Conservation (phyloP, 768 basidiomycete species). For the Lentinula edodes region DNA sequence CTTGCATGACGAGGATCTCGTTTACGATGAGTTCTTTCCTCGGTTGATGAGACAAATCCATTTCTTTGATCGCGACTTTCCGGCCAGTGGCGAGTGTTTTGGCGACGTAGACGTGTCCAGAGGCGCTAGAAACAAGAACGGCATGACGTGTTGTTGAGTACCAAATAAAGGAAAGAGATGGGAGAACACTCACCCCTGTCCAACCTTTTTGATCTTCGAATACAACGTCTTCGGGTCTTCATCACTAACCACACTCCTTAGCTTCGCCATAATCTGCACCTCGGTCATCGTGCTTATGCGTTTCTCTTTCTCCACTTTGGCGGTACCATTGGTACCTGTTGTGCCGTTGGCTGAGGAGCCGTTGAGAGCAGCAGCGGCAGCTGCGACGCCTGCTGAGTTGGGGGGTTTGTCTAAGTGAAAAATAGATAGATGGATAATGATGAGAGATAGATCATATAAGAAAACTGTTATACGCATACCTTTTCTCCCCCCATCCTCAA, state of each 20-base stretch:
- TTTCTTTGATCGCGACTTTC: constrained; percentile 97
- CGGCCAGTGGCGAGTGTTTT: constrained; percentile 79
- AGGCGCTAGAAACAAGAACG: constrained; percentile 53
- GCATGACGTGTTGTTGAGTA: too few relatives aligned
- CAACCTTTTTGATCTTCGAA: constrained; percentile 97
- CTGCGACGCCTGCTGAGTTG: constrained; percentile 43
- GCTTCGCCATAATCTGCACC: constrained; percentile 97
- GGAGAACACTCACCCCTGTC: constrained; percentile 76
- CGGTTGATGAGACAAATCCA: constrained; percentile 93
- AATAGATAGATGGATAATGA: neutral
- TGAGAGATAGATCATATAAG: neutral
- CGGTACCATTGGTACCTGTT: constrained; percentile 10
- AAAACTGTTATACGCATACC: neutral
- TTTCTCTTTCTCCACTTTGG: constrained; percentile 76
- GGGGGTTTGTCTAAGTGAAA: constrained; percentile 31
- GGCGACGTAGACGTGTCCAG: constrained; percentile 96
- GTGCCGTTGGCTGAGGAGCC: too few relatives aligned
- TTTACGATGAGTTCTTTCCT: constrained; percentile 97
- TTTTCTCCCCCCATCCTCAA: constrained; percentile 27
- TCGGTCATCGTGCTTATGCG: constrained; percentile 96
- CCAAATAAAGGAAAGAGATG: constrained; percentile 4
- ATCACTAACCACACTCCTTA: constrained; percentile 79
- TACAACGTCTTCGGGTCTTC: constrained; percentile 89
- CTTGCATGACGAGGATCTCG: constrained; percentile 98
- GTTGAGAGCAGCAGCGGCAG: constrained; percentile 67